A percentile compares a stretch with the other conserved stretches of the same genome.
Evolutionary conservation across 148 eudicot species (phyloP).

Genomic region (Chenopodium suecicum): DNA sequence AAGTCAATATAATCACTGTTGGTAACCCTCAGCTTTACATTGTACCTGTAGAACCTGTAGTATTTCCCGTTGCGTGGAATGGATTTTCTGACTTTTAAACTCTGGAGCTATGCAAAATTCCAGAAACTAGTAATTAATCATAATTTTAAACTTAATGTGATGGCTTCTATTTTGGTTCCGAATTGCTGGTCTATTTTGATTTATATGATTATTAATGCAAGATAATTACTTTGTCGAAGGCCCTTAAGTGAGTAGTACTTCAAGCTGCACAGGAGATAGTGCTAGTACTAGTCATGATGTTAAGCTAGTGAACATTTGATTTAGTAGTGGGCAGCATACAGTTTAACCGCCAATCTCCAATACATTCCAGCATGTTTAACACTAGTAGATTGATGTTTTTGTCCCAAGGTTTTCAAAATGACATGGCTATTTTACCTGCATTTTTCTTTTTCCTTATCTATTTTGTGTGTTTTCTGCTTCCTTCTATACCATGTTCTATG

Average conservation of each 20-base stretch:
- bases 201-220: not conserved
- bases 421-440: not conserved
- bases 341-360: not conserved
- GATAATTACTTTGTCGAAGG: not conserved
- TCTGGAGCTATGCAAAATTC: not conserved
- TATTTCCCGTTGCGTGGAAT: not conserved
- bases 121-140: not conserved
- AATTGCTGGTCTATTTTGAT: not conserved
- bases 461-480: not conserved
- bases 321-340: not conserved
- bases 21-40: not conserved
- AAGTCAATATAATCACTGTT: not conserved
- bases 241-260: not conserved
- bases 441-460: not conserved
- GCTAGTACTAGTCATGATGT: not conserved
- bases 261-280: not conserved
- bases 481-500: not conserved
- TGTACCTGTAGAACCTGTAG: conserved; percentile 9
- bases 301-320: not conserved
- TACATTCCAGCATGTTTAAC: not conserved
- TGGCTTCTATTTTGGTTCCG: not conserved
- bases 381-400: not conserved
- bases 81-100: not conserved
- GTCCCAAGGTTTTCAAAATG: not conserved
- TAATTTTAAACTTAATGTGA: not conserved